Evolutionary conservation across 768 basidiomycete species (phyloP).

Genomic region (Leccinum barrowsii): DNA sequence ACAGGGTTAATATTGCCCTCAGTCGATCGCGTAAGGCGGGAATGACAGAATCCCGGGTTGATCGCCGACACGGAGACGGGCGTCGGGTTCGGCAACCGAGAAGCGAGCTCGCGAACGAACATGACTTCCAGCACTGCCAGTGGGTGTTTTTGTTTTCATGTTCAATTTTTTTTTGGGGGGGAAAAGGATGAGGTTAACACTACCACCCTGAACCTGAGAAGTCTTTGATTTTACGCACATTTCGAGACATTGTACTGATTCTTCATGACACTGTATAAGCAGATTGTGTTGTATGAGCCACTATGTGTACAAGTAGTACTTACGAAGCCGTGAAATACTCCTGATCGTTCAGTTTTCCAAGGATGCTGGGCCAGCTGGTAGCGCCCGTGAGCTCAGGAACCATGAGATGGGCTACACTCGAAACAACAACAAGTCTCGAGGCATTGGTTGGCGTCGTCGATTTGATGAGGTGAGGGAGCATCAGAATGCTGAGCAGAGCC

Average conservation of each 20-base stretch:
- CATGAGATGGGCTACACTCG: slow-evolving; percentile 28
- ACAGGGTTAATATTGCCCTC: slow-evolving; percentile 6
- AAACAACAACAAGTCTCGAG: slow-evolving; percentile 30
- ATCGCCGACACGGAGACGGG: slow-evolving; percentile 31
- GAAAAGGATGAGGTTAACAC: not conserved
- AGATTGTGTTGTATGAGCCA: not conserved
- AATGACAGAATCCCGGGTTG: slow-evolving; percentile 36
- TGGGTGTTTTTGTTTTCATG: not conserved
- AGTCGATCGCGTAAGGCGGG: slow-evolving; percentile 24
- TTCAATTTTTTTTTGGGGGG: not conserved
- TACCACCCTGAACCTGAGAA: not conserved
- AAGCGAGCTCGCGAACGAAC: slow-evolving; percentile 34
- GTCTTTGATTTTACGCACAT: slow-evolving; percentile 12
- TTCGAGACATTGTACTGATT: slow-evolving; percentile 27
- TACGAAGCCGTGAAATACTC: slow-evolving; percentile 27
- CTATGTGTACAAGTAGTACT: slow-evolving; percentile 1
- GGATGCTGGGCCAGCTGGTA: slow-evolving; percentile 23
- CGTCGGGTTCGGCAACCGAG: slow-evolving; percentile 25
- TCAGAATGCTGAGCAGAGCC: slow-evolving; percentile 32
- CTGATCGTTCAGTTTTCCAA: slow-evolving; percentile 26
- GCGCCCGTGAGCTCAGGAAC: slow-evolving; percentile 9
- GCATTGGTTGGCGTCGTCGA: slow-evolving; percentile 21
- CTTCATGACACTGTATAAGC: slow-evolving; percentile 19
- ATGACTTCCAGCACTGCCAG: slow-evolving; percentile 32
- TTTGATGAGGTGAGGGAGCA: slow-evolving; percentile 34